Evolutionary conservation across 2,329 filamentous ascomycete genomes (phyloP).

Genomic region (Botrytis byssoidea): DNA sequence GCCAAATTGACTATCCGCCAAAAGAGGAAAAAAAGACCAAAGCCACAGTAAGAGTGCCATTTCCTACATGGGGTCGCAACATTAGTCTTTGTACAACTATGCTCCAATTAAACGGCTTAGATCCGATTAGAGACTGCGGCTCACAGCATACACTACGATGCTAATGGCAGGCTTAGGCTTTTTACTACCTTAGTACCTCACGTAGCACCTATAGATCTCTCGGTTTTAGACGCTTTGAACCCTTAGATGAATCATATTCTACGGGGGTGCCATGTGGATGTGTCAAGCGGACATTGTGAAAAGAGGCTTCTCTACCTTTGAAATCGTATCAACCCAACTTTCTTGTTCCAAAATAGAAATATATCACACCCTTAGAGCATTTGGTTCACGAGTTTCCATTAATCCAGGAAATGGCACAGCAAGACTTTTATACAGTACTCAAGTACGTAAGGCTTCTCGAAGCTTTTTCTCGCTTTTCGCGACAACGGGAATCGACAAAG

Average conservation of each 20-base stretch:
- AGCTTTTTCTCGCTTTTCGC: slow-evolving; percentile 11
- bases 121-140: slow-evolving; percentile 35
- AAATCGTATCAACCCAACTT: background rate
- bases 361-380: background rate
- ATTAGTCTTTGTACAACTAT: background rate
- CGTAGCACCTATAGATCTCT: background rate
- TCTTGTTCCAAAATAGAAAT: slow-evolving; percentile 1
- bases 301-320: slow-evolving; percentile 8
- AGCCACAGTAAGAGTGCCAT: slow-evolving; percentile 14
- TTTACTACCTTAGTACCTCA: background rate
- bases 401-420: background rate
- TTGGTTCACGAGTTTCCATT: background rate
- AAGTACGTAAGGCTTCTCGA: slow-evolving; percentile 20
- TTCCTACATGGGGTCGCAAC: background rate
- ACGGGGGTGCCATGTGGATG: slow-evolving; percentile 32
- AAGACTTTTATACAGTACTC: background rate
- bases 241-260: background rate
- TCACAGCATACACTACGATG: slow-evolving; percentile 30
- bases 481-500: background rate
- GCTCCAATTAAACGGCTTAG: slow-evolving; percentile 26
- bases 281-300: slow-evolving; percentile 7
- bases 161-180: slow-evolving; percentile 6
- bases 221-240: slow-evolving; percentile 9
- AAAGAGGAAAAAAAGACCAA: slow-evolving; percentile 8
- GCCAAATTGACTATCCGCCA: background rate